Evolutionary conservation across 2,329 filamentous ascomycete species (phyloP), one percentile per base, ranked within the genome.

Genomic region (Emergomyces pasteurianus): DNA sequence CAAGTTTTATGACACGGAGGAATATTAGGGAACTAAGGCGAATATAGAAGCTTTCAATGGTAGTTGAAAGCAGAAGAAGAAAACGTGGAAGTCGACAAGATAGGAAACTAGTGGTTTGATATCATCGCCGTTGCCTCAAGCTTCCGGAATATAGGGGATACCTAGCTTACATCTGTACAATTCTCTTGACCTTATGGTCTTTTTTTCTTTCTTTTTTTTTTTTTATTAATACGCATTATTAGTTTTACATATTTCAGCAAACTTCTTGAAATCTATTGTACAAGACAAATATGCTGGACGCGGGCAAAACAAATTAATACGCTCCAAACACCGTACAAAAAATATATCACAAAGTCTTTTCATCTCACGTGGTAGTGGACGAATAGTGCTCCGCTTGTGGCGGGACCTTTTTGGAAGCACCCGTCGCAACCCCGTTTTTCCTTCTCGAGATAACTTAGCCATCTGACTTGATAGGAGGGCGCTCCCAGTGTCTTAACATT

Each of bases 401-500:
- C 5, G 14, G 12, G 6, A 21, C 21, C 23, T 28, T 49, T 28
- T 16, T n/a, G n/a, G 21, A 23, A 16, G 5, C 21, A 26, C 12
- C 23, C 16, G 28, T 16, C 16, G 40, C 46, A 16, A n/a, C n/a
- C 10, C 46, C 6, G 12, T 28, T 49, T 49, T 26, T 28, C 6
- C 14, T 34, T 14, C 49, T 16, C n/a, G n/a, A 18, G 49, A 18
- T 18, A 3, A 18, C 26, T 38, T 47, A 58, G 18, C 28, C 43
- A 26, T 21, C 70, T 50, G 67, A 67, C 16, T 64, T 70, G 5
- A 80, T 81, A 3, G 87, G 87, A 5, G 84, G 75, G 1, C 74
- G 73, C 10, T 81, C 75, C 88, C 87, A 90, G 69, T 90, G 86
- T 60, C 83, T 75, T 63, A 90, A 74, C 84, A 90, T 84, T 60